A percentile compares a stretch with the other conserved stretches of the same genome.
These are phyloP conservation scores for Cladosporium halotolerans DNA, from an alignment of 2,329 filamentous ascomycete genomes.

Conservation along the genomic window DNA sequence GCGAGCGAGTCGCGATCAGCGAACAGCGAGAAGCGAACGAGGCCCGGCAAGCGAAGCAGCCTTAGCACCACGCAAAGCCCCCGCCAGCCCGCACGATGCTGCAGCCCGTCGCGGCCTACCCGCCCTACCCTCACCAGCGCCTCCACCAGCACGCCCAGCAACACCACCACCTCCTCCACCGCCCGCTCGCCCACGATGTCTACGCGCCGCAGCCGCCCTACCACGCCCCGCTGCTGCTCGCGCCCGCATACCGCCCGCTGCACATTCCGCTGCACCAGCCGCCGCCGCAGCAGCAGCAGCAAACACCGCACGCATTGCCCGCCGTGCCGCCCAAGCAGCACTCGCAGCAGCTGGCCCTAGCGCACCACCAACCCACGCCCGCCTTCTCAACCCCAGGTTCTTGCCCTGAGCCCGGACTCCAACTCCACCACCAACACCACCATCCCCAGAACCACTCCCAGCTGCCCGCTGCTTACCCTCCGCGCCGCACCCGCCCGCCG, in stretches of 20 bases:
- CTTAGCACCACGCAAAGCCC: too few relatives aligned
- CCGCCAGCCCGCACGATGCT: slow-evolving; percentile 17
- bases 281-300: slow-evolving; percentile 12
- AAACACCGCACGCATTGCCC: slow-evolving; percentile 16
- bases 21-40: not conserved
- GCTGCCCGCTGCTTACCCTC: slow-evolving; percentile 6
- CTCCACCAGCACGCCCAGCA: slow-evolving; percentile 12
- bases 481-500: not conserved
- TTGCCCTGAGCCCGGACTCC: slow-evolving; percentile 5
- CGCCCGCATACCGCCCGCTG: slow-evolving; percentile 33
- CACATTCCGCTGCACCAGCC: slow-evolving; percentile 37
- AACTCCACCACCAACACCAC: slow-evolving; percentile 15
- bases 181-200: slow-evolving; percentile 21
- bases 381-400: slow-evolving; percentile 2
- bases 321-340: slow-evolving; percentile 4
- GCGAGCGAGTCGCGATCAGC: slow-evolving; percentile 7
- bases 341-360: slow-evolving; percentile 7
- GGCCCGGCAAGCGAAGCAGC: not conserved
- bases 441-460: slow-evolving; percentile 12
- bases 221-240: slow-evolving; percentile 30
- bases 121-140: slow-evolving; percentile 12
- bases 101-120: slow-evolving; percentile 21
- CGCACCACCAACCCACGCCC: slow-evolving; percentile 9
- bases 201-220: slow-evolving; percentile 19
- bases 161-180: slow-evolving; percentile 16